phyloP scores from a whole-genome alignment of 257 asterid species.

The Gynochthodes officinalis region DNA sequence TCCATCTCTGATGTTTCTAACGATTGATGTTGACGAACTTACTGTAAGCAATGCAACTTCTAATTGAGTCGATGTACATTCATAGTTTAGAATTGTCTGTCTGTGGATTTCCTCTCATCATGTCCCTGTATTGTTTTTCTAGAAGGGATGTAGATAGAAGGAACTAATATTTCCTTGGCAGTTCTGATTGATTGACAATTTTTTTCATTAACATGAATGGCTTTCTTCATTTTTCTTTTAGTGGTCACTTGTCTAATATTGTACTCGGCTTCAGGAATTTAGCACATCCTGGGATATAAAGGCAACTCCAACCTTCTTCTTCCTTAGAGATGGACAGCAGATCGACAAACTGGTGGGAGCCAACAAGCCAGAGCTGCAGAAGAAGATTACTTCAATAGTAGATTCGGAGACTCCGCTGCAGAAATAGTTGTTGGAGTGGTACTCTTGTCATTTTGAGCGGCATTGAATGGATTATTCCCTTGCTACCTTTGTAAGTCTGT shows the following conservation, averaged over 20 bases:
- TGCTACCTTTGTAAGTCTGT: constrained; percentile 10
- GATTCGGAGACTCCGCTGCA: constrained; percentile 42
- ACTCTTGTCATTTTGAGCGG: constrained; percentile 6
- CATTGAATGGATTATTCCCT: neutral
- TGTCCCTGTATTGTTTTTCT: neutral
- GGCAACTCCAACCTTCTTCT: constrained; percentile 99
- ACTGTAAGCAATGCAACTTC: constrained; percentile 53
- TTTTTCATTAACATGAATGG: neutral
- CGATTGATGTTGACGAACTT: constrained; percentile 86
- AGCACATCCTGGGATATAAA: constrained; percentile 96
- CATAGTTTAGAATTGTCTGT: neutral
- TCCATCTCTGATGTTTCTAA: constrained; percentile 70
- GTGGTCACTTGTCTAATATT: neutral
- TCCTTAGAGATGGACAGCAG: constrained; percentile 77
- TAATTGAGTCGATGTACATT: neutral
- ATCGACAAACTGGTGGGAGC: constrained; percentile 97
- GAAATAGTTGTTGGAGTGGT: constrained; percentile 20
- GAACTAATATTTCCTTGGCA: neutral
- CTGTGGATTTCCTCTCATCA: neutral
- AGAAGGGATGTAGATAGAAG: neutral
- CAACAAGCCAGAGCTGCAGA: constrained; percentile 88
- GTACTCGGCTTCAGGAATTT: constrained; percentile 56
- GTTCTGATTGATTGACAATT: neutral
- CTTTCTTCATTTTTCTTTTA: neutral
- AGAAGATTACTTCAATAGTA: constrained; percentile 56